A percentile compares a stretch with the other conserved stretches of the same genome.
phyloP scores from a whole-genome alignment of 495 filamentous ascomycete species.

The Aspergillus bertholletiae region DNA sequence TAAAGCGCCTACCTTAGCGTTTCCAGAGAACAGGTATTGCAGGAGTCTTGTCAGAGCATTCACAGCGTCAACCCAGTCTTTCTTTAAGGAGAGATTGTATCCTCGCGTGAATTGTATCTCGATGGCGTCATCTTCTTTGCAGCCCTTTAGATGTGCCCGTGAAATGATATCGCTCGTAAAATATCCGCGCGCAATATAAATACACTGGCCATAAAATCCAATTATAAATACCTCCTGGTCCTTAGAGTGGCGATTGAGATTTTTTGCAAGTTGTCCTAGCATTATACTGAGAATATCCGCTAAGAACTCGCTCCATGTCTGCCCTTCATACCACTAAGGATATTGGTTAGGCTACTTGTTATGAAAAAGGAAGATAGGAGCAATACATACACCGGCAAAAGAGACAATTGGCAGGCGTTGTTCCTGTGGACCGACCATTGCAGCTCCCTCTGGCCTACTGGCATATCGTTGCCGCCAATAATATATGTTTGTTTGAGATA shows the following conservation, averaged over 20 bases:
- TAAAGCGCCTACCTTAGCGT: background rate
- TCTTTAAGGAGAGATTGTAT: background rate
- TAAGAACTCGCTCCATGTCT: conserved; percentile 4
- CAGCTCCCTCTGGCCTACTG: background rate
- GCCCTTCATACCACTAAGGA: conserved; percentile 5
- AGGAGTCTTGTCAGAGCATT: background rate
- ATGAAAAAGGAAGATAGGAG: background rate
- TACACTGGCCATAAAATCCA: conserved; percentile 3
- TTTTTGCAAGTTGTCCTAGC: conserved; percentile 5
- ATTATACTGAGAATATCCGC: conserved; percentile 6
- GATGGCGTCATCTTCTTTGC: conserved; percentile 1
- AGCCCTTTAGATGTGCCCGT: background rate
- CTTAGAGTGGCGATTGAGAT: background rate
- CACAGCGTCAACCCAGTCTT: conserved; percentile 2
- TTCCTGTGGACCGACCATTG: background rate
- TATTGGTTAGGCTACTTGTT: background rate
- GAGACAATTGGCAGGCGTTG: background rate
- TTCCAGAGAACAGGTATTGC: background rate
- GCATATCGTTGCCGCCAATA: conserved; percentile 2
- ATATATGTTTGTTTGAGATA: conserved; percentile 2
- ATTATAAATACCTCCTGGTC: conserved; percentile 7
- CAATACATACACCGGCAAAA: conserved; percentile 3
- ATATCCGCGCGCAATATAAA: conserved; percentile 3
- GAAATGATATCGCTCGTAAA: conserved; percentile 5
- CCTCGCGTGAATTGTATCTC: conserved; percentile 2